A percentile compares a stretch with the other conserved stretches of the same genome.
These are phyloP conservation scores for Hirschioporus abietinus DNA, from an alignment of 768 basidiomycete genomes.

Conservation along the genomic window DNA sequence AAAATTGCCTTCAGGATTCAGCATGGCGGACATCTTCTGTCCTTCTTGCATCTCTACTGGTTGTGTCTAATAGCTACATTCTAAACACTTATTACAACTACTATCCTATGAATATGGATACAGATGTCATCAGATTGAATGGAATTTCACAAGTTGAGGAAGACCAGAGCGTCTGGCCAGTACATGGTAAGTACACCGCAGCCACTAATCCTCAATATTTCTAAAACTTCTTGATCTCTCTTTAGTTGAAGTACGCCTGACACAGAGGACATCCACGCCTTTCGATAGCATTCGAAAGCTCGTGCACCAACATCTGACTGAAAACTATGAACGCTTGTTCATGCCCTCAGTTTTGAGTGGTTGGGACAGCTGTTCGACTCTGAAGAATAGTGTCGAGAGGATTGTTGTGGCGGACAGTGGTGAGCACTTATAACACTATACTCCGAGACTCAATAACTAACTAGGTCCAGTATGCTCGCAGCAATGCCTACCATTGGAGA, in stretches of 20 bases:
- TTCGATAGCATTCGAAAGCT: slow-evolving; percentile 69
- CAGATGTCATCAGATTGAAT: background rate
- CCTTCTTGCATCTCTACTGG: no score
- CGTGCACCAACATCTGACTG: slow-evolving; percentile 49
- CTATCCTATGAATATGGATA: background rate
- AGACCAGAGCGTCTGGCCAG: slow-evolving; percentile 43
- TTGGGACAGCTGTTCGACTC: slow-evolving; percentile 71
- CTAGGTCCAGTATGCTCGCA: slow-evolving; percentile 45
- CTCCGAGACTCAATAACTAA: background rate
- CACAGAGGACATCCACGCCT: slow-evolving; percentile 60
- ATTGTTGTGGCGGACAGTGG: slow-evolving; percentile 59
- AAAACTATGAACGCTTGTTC: slow-evolving; percentile 59
- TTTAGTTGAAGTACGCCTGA: slow-evolving; percentile 80
- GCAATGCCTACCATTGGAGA: slow-evolving; percentile 47
- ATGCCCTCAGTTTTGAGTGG: slow-evolving; percentile 69
- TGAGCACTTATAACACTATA: slow-evolving; percentile 20
- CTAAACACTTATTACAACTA: background rate
- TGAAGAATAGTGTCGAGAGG: slow-evolving; percentile 69
- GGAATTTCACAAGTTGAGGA: background rate
- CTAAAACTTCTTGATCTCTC: background rate
- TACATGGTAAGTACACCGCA: slow-evolving; percentile 46
- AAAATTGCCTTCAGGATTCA: background rate
- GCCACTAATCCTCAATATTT: background rate
- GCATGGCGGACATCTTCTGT: no score
- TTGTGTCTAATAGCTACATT: background rate